phyloP scores from a whole-genome alignment of 805 yeast genomes.

The Clavispora fructus region DNA sequence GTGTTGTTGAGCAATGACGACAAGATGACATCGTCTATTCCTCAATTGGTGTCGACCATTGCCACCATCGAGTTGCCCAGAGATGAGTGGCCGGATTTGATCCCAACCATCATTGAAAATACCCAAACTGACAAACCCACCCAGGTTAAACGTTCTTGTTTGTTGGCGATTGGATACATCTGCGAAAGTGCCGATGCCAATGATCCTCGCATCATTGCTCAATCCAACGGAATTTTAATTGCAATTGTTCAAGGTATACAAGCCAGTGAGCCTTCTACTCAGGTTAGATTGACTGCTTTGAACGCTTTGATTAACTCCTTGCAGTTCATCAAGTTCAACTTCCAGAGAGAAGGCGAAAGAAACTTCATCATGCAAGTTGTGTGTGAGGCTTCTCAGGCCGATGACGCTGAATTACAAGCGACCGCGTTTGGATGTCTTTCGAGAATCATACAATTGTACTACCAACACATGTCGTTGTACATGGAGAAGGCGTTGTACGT shows the following conservation, averaged over 20 bases:
- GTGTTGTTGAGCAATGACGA: constrained; percentile 63
- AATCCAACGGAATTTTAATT: constrained; percentile 86
- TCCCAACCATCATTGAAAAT: constrained; percentile 77
- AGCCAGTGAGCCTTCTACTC: constrained; percentile 63
- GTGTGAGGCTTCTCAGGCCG: constrained; percentile 96
- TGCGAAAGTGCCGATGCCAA: constrained; percentile 91
- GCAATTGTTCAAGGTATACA: constrained; percentile 98
- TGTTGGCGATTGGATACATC: constrained; percentile 88
- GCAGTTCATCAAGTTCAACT: constrained; percentile 82
- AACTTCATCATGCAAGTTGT: constrained; percentile 98
- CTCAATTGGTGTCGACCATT: constrained; percentile 93
- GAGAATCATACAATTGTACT: constrained; percentile 84
- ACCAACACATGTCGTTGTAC: constrained; percentile 83
- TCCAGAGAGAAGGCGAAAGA: constrained; percentile 90
- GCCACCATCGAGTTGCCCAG: constrained; percentile 94
- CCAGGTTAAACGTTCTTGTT: constrained; percentile 78
- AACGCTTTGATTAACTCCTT: constrained; percentile 88
- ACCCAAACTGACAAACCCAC: constrained; percentile 76
- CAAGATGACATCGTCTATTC: constrained; percentile 81
- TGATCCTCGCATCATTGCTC: constrained; percentile 70
- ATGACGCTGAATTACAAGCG: constrained; percentile 76
- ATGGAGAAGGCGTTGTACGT: constrained; percentile 96
- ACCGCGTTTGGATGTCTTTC: constrained; percentile 95
- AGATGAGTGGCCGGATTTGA: constrained; percentile 82
- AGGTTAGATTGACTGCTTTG: constrained; percentile 84